These are phyloP conservation scores for Podila clonocystis DNA, from an alignment of 192 early-diverging fungal species.

Conservation along the genomic window DNA sequence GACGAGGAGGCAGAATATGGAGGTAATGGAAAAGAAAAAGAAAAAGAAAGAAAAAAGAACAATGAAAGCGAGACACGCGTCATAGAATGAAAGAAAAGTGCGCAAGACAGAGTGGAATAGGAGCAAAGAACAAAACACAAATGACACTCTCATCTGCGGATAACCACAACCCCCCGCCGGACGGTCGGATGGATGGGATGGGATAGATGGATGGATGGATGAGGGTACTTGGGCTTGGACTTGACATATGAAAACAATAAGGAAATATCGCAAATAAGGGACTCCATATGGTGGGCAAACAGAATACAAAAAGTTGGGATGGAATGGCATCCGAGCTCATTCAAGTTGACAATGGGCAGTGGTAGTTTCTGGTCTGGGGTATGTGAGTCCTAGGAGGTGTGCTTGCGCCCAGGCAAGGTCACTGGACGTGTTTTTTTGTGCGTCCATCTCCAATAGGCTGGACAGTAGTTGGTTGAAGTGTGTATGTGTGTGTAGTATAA, in stretches of 20 bases:
- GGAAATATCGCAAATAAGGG: not conserved
- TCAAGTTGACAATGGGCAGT: not conserved
- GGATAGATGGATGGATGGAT: no score
- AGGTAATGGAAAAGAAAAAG: conserved; percentile 6
- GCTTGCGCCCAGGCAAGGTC: not conserved
- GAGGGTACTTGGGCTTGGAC: no score
- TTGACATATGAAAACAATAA: not conserved
- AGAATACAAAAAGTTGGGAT: not conserved
- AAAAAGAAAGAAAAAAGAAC: not conserved
- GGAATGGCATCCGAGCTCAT: not conserved
- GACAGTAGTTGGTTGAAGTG: no score
- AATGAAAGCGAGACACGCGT: not conserved
- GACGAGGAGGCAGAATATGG: not conserved
- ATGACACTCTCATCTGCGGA: not conserved
- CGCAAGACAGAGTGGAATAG: not conserved
- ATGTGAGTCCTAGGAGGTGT: not conserved
- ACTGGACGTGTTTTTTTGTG: no score
- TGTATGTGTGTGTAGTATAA: no score
- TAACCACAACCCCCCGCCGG: not conserved
- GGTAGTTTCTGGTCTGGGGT: not conserved
- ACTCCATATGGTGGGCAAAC: no score
- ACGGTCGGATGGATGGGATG: no score
- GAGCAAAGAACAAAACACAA: not conserved
- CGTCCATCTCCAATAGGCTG: no score
- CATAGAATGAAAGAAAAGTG: not conserved